phyloP scores from a whole-genome alignment of 2,329 filamentous ascomycete genomes.

The Knoxdaviesia proteae region DNA sequence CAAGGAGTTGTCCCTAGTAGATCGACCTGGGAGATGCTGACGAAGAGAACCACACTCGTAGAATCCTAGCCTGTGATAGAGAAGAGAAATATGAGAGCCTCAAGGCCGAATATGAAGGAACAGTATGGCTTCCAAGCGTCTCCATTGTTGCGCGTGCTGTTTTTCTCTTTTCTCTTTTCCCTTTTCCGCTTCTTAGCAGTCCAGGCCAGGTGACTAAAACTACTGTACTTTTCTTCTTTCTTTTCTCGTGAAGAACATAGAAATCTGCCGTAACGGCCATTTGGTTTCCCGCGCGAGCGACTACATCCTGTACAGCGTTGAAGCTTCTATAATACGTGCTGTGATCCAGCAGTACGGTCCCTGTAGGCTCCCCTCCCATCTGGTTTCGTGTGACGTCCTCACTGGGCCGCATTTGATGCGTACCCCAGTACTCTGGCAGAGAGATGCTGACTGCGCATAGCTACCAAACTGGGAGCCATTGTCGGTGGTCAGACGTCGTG shows the following conservation, averaged over 20 bases:
- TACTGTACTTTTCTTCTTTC: constrained; percentile 4
- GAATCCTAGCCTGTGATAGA: constrained; percentile 85
- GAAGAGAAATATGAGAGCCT: constrained; percentile 73
- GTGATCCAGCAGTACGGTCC: constrained; percentile 81
- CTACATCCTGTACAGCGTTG: constrained; percentile 97
- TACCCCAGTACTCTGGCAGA: too few relatives aligned
- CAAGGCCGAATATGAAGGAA: constrained; percentile 60
- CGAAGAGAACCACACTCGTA: constrained; percentile 16
- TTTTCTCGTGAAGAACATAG: constrained; percentile 42
- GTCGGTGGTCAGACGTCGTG: constrained; percentile 96
- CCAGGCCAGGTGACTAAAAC: background rate
- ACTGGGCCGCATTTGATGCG: too few relatives aligned
- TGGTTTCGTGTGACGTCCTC: background rate
- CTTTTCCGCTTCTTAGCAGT: background rate
- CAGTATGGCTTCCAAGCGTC: constrained; percentile 39
- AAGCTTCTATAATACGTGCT: constrained; percentile 72
- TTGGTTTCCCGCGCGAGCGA: constrained; percentile 90
- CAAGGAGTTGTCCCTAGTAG: too few relatives aligned
- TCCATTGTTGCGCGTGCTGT: constrained; percentile 2
- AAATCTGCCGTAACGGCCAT: constrained; percentile 85
- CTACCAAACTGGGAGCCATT: constrained; percentile 85
- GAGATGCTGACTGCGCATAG: constrained; percentile 20
- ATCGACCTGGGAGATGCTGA: background rate
- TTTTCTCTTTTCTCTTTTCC: constrained; percentile 7
- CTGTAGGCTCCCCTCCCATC: constrained; percentile 34